Evolutionary conservation across 2,329 filamentous ascomycete species (phyloP).

Genomic region (Colletotrichum sp.): DNA sequence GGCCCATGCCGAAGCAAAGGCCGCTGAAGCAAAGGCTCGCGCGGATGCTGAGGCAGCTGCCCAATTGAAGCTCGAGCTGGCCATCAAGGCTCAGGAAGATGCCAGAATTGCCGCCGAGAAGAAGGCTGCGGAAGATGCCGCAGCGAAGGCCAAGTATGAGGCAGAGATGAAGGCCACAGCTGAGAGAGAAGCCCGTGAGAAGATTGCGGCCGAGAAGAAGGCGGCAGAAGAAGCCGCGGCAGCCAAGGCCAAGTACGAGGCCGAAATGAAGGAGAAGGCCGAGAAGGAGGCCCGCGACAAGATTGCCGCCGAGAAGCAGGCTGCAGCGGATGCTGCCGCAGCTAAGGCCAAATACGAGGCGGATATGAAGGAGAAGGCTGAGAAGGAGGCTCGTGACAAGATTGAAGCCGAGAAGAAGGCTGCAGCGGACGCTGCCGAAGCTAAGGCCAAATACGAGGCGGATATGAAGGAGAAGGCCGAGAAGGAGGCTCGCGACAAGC

Average conservation of each 20-base stretch:
- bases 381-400: slow-evolving; percentile 25
- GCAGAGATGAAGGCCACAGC: slow-evolving; percentile 40
- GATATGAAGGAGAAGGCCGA: slow-evolving; percentile 41
- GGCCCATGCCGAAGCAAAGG: slow-evolving; percentile 47
- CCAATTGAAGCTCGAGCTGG: slow-evolving; percentile 32
- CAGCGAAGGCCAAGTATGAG: slow-evolving; percentile 36
- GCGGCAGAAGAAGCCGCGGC: slow-evolving; percentile 23
- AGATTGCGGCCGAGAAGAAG: slow-evolving; percentile 36
- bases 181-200: slow-evolving; percentile 30
- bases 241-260: slow-evolving; percentile 26
- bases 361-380: slow-evolving; percentile 39
- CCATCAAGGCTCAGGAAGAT: slow-evolving; percentile 41
- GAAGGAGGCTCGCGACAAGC: slow-evolving; percentile 41
- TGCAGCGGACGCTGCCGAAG: slow-evolving; percentile 27
- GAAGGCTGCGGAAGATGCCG: slow-evolving; percentile 29
- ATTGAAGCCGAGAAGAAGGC: slow-evolving; percentile 36
- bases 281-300: slow-evolving; percentile 28
- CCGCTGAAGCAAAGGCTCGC: slow-evolving; percentile 39
- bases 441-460: slow-evolving; percentile 25
- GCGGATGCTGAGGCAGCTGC: slow-evolving; percentile 47
- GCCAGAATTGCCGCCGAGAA: slow-evolving; percentile 45
- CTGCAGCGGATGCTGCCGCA: slow-evolving; percentile 26
- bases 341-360: slow-evolving; percentile 27
- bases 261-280: slow-evolving; percentile 38
- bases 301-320: slow-evolving; percentile 36